Base-by-base conservation (phyloP, 306 rosid species). In the Begonia loranthoides region DNA sequence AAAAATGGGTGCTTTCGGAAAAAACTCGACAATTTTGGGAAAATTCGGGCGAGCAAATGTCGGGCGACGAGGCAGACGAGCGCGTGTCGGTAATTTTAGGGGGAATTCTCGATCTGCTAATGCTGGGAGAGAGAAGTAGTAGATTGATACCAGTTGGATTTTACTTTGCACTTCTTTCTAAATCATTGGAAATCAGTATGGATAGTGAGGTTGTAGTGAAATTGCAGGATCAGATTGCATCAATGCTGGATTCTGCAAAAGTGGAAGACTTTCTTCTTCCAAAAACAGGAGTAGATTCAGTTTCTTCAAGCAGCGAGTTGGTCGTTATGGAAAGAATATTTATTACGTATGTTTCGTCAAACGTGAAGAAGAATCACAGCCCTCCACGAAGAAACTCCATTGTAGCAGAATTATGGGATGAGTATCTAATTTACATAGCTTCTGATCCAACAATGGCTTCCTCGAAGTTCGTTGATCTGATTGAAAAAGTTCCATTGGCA, bases 401-500 rank as follows among this genome's bases (percentile, higher is more conserved):
- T 24, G 77, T 88, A 43, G 82, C 93, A 22, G 87, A 81, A 41
- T 41, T 84, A 34, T 84, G 96, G 94, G 96, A 88, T 77, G 73
- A 73, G 39, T 84, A 76, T 73, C 66, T 88, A 4, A 70, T 64
- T 54, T 69, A 67, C 51, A 66, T 74, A 28, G 86, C 79, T 59
- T 59, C 66, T 55, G 92, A 79, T 64, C 70, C 66, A 13, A 65
- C 66, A 9, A 64, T 84, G 66, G 69, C 61, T 39, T 67, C 81
- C 9, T 56, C 53, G 52, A 81, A 86, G 77, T 79, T 84, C 68
- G 70, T 81, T 69, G 93, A 83, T 61, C 93, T 84, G 43, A 60
- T 84, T 8, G 93, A 88, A 65, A 81, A 66, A 64, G 54, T 88
- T 12, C 96, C 94, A 1, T 40, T 71, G 19, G 65, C 74, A 12